phyloP scores from a whole-genome alignment of 345 rosid genomes.

The Tarenaya hassleriana region DNA sequence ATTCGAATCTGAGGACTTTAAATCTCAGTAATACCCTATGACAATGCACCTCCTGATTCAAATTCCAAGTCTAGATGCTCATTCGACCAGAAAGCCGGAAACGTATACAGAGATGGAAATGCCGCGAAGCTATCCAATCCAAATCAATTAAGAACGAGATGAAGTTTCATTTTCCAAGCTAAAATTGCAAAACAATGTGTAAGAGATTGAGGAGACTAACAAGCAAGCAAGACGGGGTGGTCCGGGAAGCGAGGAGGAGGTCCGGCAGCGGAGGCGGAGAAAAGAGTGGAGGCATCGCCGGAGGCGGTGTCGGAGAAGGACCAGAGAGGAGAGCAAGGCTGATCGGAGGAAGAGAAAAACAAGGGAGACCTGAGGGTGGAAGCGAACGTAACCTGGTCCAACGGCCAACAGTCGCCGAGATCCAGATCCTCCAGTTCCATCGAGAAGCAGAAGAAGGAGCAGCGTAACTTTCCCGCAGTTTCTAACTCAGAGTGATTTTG shows the following conservation, averaged over 20 bases:
- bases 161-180: too few species aligned
- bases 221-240: slow-evolving; percentile 39
- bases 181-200: neutral
- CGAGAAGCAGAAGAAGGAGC: too few species aligned
- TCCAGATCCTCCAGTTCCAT: slow-evolving; percentile 76
- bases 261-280: slow-evolving; percentile 24
- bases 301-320: slow-evolving; percentile 50
- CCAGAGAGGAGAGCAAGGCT: slow-evolving; percentile 88
- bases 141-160: too few species aligned
- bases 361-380: slow-evolving; percentile 52
- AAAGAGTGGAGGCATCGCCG: slow-evolving; percentile 16
- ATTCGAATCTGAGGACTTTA: neutral
- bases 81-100: too few species aligned
- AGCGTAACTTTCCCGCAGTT: too few species aligned
- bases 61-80: too few species aligned
- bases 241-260: slow-evolving; percentile 34
- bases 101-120: too few species aligned
- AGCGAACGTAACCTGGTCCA: slow-evolving; percentile 55
- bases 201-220: slow-evolving; percentile 35
- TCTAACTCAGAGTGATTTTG: too few species aligned
- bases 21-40: too few species aligned
- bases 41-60: too few species aligned
- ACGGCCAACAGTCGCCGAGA: slow-evolving; percentile 60
- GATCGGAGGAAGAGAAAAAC: slow-evolving; percentile 51
- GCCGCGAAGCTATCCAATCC: too few species aligned